Evolutionary conservation across 495 filamentous ascomycete genomes (phyloP).

Genomic region (Neurospora hispaniola): DNA sequence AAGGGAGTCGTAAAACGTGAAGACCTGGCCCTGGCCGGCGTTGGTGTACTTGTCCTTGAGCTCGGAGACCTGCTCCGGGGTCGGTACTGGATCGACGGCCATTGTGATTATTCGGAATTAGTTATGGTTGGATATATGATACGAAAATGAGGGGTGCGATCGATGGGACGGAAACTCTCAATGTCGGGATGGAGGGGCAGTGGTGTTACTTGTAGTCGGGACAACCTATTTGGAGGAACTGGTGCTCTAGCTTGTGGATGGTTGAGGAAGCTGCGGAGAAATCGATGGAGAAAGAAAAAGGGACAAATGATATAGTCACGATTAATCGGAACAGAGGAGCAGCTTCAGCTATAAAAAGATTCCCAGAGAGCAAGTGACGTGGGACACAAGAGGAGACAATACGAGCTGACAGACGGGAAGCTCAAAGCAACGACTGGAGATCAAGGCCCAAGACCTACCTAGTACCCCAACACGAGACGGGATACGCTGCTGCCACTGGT

Average conservation of each 20-base stretch:
- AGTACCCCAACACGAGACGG: not conserved
- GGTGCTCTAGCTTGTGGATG: not conserved
- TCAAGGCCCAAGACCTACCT: not conserved
- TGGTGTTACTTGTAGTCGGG: not conserved
- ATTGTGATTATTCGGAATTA: not conserved
- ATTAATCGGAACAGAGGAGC: not conserved
- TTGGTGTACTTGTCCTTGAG: slow-evolving; percentile 68
- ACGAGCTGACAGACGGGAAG: not conserved
- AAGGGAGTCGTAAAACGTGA: slow-evolving; percentile 81
- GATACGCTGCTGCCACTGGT: not conserved
- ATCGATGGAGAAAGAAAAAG: not conserved
- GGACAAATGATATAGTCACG: not conserved
- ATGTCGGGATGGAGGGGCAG: not conserved
- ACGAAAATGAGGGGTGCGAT: not conserved
- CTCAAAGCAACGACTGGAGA: not conserved
- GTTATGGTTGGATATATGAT: not conserved
- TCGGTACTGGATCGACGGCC: slow-evolving; percentile 31
- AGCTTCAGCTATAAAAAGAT: not conserved
- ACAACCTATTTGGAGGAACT: not conserved
- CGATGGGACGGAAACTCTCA: not conserved
- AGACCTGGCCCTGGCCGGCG: slow-evolving; percentile 81
- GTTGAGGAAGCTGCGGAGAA: not conserved
- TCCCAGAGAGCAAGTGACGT: not conserved
- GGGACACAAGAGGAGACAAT: not conserved
- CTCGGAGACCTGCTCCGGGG: slow-evolving; percentile 57